phyloP scores from a whole-genome alignment of 163 green algal species.

The Volvox carteri region DNA sequence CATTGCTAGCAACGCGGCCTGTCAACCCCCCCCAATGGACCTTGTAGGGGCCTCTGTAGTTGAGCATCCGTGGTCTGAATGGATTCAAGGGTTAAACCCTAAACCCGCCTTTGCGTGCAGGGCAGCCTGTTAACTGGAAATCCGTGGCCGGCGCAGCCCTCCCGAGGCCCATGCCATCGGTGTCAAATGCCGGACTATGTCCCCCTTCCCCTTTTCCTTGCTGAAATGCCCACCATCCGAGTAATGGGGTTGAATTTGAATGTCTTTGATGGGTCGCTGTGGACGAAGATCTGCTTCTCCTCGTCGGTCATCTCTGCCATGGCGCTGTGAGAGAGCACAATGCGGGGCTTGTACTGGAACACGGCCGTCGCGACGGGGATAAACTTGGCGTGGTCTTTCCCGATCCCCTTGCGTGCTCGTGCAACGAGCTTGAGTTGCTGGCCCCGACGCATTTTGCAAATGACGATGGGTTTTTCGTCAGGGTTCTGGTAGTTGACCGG shows the following conservation, averaged over 20 bases:
- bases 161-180: too few relatives aligned
- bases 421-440: slow-evolving; percentile 94
- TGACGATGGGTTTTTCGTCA: slow-evolving; percentile 81
- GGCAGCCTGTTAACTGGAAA: too few relatives aligned
- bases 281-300: slow-evolving; percentile 86
- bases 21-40: too few relatives aligned
- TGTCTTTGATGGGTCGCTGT: slow-evolving; percentile 79
- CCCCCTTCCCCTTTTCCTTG: too few relatives aligned
- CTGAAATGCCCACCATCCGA: slow-evolving; percentile 69
- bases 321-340: slow-evolving; percentile 84
- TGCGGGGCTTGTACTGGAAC: slow-evolving; percentile 86
- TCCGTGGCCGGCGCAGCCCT: too few relatives aligned
- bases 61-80: too few relatives aligned
- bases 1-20: too few relatives aligned
- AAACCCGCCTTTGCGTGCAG: too few relatives aligned
- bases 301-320: slow-evolving; percentile 85
- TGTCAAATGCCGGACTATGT: too few relatives aligned
- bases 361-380: slow-evolving; percentile 92
- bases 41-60: too few relatives aligned
- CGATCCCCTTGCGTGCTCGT: slow-evolving; percentile 95
- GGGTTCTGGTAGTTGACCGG: slow-evolving; percentile 65
- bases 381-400: slow-evolving; percentile 99
- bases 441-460: slow-evolving; percentile 92
- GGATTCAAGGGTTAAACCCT: too few relatives aligned
- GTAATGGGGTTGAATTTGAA: slow-evolving; percentile 90